Conservation (phyloP, 768 basidiomycete species). For the Suillus variegatus region DNA sequence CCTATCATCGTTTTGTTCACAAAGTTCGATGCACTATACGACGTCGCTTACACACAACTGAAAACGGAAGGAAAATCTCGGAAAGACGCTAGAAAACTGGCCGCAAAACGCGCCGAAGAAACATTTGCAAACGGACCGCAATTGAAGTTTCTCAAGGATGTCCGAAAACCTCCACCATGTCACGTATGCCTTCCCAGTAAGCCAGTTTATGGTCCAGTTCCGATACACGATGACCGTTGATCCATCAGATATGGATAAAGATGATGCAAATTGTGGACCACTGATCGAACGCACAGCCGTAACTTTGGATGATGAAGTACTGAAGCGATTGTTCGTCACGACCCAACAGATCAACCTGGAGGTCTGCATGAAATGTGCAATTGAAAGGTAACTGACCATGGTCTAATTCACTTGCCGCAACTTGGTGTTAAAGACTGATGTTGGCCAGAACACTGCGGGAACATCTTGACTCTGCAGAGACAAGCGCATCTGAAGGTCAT, state of each 20-base stretch:
- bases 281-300: slow-evolving; percentile 22
- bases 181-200: slow-evolving; percentile 2
- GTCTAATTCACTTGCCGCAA: background rate
- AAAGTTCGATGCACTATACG: slow-evolving; percentile 35
- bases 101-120: slow-evolving; percentile 18
- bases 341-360: slow-evolving; percentile 28
- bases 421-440: background rate
- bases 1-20: slow-evolving; percentile 42
- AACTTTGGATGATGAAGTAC: slow-evolving; percentile 16
- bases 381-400: background rate
- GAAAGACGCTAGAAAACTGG: slow-evolving; percentile 12
- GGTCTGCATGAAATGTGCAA: slow-evolving; percentile 7
- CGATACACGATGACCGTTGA: background rate
- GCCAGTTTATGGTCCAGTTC: background rate
- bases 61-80: slow-evolving; percentile 12
- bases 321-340: slow-evolving; percentile 23
- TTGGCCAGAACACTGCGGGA: background rate
- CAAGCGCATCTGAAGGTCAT: background rate
- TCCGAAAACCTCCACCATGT: background rate
- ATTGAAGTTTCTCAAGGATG: background rate
- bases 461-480: too few relatives aligned
- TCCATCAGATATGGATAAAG: slow-evolving; percentile 21
- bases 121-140: slow-evolving; percentile 2
- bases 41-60: slow-evolving; percentile 19
- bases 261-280: slow-evolving; percentile 10